phyloP scores from a whole-genome alignment of 2,329 filamentous ascomycete species.

The Nemania diffusa region DNA sequence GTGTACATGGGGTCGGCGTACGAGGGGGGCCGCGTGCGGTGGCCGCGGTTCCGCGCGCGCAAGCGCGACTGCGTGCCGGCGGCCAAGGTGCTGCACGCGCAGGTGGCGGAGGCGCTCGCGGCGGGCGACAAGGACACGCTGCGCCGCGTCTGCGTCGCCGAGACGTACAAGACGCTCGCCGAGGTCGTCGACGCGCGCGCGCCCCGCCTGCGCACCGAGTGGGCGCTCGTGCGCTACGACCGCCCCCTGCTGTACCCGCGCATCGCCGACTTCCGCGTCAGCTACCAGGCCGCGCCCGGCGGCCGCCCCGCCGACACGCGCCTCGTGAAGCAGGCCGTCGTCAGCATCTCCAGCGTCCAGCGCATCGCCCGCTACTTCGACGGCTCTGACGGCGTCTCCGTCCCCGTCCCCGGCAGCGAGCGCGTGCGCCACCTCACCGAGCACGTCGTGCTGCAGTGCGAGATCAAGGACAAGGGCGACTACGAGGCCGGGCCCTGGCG shows the following conservation, averaged over 20 bases:
- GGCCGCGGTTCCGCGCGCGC: slow-evolving; percentile 57
- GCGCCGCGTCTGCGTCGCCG: slow-evolving; percentile 62
- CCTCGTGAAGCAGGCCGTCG: slow-evolving; percentile 67
- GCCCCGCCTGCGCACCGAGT: slow-evolving; percentile 57
- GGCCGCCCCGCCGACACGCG: slow-evolving; percentile 50
- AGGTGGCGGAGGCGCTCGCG: slow-evolving; percentile 71
- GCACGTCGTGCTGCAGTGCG: slow-evolving; percentile 70
- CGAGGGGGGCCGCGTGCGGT: slow-evolving; percentile 50
- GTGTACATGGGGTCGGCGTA: slow-evolving; percentile 60
- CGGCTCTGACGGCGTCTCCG: slow-evolving; percentile 51
- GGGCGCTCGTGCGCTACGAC: slow-evolving; percentile 66
- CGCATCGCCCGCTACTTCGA: slow-evolving; percentile 57
- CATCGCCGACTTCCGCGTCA: slow-evolving; percentile 66
- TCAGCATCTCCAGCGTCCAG: slow-evolving; percentile 68
- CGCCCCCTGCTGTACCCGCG: slow-evolving; percentile 55
- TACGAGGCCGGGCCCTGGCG: slow-evolving; percentile 66
- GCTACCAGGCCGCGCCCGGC: slow-evolving; percentile 54
- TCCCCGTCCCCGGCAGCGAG: slow-evolving; percentile 58
- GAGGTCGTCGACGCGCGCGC: slow-evolving; percentile 64
- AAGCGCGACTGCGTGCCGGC: slow-evolving; percentile 58
- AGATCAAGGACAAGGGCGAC: slow-evolving; percentile 57
- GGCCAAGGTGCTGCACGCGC: slow-evolving; percentile 68
- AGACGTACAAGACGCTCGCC: slow-evolving; percentile 63
- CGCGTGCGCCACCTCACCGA: slow-evolving; percentile 68
- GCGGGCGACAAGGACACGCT: slow-evolving; percentile 64